Base-by-base conservation (phyloP, 441 rosid genomes). In the Euphorbia celastroides region DNA sequence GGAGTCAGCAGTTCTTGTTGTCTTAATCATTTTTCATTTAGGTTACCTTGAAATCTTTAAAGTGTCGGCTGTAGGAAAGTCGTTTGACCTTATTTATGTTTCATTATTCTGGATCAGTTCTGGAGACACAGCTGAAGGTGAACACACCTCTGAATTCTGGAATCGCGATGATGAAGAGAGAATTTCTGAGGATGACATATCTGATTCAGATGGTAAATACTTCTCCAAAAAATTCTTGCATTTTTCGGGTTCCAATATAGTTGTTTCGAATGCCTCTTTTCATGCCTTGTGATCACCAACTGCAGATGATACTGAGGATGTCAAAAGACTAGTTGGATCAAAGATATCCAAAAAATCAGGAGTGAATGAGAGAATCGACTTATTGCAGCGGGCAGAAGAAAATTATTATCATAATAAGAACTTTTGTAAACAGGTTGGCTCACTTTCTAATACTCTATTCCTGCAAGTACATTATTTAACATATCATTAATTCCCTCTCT, bases 71-170 rank as follows among this genome's bases (percentile, higher is more conserved):
- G n/a, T n/a, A n/a, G n/a, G n/a, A n/a, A n/a, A n/a, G 52, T 51
- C 61, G 26, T 65, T 31, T 70, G 69, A 65, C 52, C 72, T 69
- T 46, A 77, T 70, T 72, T 27, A 34, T 69, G 38, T 54, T 17
- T 25, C 69, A 28, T 54, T 17, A 32, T 63, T 42, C 23, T 48
- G 5, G 64, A 68, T 71, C 83, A 88, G 99, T 74, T 74, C 91
- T 28, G 66, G 69, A 27, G 81, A 78, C 66, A 71, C 32, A 79
- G 68, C 46, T 42, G 79, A 75, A 51, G 79, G 75, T 58, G 86
- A 81, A 34, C 79, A 77, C 26, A 62, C 64, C 72, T 94, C 99
- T 19, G 99, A 94, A 76, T 94, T 91, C 77, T 94, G 99, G 99
- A 88, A 89, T 68, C 91, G 81, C 68, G 86, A 82, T 27, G 90